A percentile compares a stretch with the other conserved stretches of the same genome.
phyloP scores from a whole-genome alignment of 2,329 filamentous ascomycete species.

The Cordyceps tenuipes region DNA sequence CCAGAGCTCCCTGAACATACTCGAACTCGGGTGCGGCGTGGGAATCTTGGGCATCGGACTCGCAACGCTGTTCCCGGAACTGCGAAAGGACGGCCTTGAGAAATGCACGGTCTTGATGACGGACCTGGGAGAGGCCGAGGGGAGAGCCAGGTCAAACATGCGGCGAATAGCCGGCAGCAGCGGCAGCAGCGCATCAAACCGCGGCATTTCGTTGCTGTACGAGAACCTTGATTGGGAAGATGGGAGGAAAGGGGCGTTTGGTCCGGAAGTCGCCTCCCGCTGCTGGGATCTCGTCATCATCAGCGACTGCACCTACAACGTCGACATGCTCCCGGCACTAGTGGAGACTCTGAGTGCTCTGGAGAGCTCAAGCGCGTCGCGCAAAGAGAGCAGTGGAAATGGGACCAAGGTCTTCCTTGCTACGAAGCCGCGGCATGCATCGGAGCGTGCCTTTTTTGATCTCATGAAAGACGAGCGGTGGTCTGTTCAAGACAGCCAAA shows the following conservation, averaged over 20 bases:
- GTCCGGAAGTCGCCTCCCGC: constrained; percentile 27
- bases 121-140: constrained; percentile 46
- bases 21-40: constrained; percentile 51
- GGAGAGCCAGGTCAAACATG: constrained; percentile 41
- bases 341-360: constrained; percentile 45
- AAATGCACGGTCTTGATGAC: constrained; percentile 40
- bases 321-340: constrained; percentile 45
- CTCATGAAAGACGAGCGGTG: constrained; percentile 39
- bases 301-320: constrained; percentile 56
- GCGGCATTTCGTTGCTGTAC: constrained; percentile 30
- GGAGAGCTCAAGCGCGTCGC: constrained; percentile 28
- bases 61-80: constrained; percentile 26
- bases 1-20: constrained; percentile 29
- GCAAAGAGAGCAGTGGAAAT: not conserved
- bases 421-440: constrained; percentile 48
- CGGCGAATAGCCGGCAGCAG: constrained; percentile 14
- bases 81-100: constrained; percentile 14
- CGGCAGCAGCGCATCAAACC: constrained; percentile 5
- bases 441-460: constrained; percentile 40
- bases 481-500: constrained; percentile 32
- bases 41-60: constrained; percentile 47
- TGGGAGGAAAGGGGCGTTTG: constrained; percentile 37
- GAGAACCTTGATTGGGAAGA: constrained; percentile 52
- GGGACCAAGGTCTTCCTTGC: constrained; percentile 42
- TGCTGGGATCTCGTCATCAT: constrained; percentile 47